Conservation (phyloP, 1,284 basidiomycete genomes). For the Neonothopanus nambi region DNA sequence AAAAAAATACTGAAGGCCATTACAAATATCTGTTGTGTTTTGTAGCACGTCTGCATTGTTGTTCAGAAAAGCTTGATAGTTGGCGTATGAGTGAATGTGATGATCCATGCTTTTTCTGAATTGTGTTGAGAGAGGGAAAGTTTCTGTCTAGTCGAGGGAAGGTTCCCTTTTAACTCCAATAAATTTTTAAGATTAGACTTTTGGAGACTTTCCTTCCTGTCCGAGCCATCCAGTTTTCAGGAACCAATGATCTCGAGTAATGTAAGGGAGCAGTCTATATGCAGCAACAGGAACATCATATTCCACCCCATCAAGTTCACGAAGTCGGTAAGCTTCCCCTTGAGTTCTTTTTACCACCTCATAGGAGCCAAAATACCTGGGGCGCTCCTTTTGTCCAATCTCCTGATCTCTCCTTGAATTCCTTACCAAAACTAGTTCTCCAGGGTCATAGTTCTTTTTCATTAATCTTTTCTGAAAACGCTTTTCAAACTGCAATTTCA, state of each 20-base stretch:
- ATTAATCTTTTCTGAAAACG: slow-evolving; percentile 21
- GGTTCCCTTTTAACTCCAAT: no score
- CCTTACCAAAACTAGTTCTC: slow-evolving; percentile 24
- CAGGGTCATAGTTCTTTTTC: slow-evolving; percentile 18
- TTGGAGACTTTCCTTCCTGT: no score
- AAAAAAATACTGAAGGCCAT: no score
- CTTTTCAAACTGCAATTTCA: slow-evolving; percentile 22
- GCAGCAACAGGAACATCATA: slow-evolving; percentile 26
- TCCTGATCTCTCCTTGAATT: slow-evolving; percentile 23
- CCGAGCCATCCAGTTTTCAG: not conserved
- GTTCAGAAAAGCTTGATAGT: no score
- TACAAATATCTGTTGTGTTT: no score
- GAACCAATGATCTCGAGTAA: slow-evolving; percentile 12
- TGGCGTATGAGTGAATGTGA: no score
- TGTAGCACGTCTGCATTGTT: no score
- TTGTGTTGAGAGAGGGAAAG: no score
- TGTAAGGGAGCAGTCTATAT: slow-evolving; percentile 31
- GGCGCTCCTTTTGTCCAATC: slow-evolving; percentile 21
- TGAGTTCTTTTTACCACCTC: slow-evolving; percentile 18
- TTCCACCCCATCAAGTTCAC: slow-evolving; percentile 30
- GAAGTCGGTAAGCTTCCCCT: slow-evolving; percentile 23
- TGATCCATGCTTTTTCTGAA: no score
- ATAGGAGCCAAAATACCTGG: slow-evolving; percentile 28
- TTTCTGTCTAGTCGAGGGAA: no score
- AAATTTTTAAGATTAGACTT: no score